phyloP scores from a whole-genome alignment of 2,329 filamentous ascomycete species.

The Verticillium nonalfalfae region DNA sequence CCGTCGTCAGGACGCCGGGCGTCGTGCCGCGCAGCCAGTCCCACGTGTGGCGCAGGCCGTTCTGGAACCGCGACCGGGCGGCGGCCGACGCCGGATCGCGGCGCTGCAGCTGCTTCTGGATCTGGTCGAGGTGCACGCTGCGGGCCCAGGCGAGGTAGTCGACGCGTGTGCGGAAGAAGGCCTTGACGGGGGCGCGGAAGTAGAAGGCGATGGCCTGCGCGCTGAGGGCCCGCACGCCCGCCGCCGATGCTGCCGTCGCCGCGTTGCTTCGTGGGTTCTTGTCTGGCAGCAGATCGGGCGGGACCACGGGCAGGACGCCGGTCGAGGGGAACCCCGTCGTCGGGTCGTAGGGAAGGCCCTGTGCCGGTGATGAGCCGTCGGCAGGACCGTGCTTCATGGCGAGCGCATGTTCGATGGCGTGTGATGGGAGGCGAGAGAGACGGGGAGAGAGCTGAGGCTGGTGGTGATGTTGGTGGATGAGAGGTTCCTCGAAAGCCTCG shows the following conservation, averaged over 20 bases:
- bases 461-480: no score
- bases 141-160: conserved; percentile 67
- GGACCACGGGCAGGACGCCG: conserved; percentile 39
- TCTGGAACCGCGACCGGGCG: conserved; percentile 23
- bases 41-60: conserved; percentile 33
- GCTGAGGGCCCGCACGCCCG: conserved; percentile 75
- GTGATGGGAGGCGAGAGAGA: background rate
- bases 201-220: conserved; percentile 85
- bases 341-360: background rate
- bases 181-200: conserved; percentile 84
- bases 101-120: conserved; percentile 32
- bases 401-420: background rate
- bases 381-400: background rate
- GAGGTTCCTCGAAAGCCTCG: no score
- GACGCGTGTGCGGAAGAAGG: conserved; percentile 84
- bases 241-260: conserved; percentile 72
- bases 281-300: conserved; percentile 34
- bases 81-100: conserved; percentile 28
- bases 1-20: conserved; percentile 61
- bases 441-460: background rate
- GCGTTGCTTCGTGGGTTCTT: conserved; percentile 46
- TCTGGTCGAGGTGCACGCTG: conserved; percentile 31
- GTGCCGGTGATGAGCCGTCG: background rate
- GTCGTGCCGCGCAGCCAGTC: conserved; percentile 56
- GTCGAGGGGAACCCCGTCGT: conserved; percentile 7